Conservation (phyloP, 352 stramenopile genomes). For the Globisporangium ultimum region DNA sequence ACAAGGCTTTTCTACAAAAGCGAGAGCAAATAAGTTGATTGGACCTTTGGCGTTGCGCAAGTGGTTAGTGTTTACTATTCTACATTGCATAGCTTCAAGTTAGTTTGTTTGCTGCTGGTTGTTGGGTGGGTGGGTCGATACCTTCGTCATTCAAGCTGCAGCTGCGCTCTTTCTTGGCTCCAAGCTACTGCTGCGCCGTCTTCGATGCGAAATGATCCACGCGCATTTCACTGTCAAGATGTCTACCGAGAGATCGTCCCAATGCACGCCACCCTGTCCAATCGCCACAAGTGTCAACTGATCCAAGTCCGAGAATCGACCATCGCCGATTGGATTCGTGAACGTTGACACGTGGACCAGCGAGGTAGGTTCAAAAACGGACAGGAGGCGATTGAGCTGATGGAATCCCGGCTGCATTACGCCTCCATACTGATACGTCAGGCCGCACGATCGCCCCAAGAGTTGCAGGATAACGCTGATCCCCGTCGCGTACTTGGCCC, state of each 20-base stretch:
- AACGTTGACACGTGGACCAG: slow-evolving; percentile 9
- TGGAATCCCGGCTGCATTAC: slow-evolving; percentile 67
- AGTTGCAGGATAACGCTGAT: slow-evolving; percentile 62
- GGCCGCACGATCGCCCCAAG: slow-evolving; percentile 48
- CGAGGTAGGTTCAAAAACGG: slow-evolving; percentile 25
- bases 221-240: slow-evolving; percentile 12
- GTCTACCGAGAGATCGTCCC: slow-evolving; percentile 16
- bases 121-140: too few relatives aligned
- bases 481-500: slow-evolving; percentile 57
- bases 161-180: slow-evolving; percentile 13
- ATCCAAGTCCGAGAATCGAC: slow-evolving; percentile 17
- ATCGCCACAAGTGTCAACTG: slow-evolving; percentile 9
- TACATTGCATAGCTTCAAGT: too few relatives aligned
- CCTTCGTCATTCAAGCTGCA: slow-evolving; percentile 4
- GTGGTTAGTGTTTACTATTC: too few relatives aligned
- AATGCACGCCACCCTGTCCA: neutral
- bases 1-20: too few relatives aligned
- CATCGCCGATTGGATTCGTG: slow-evolving; percentile 17
- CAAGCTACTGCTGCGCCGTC: slow-evolving; percentile 12
- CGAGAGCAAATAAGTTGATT: too few relatives aligned
- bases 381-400: slow-evolving; percentile 60
- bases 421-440: slow-evolving; percentile 39
- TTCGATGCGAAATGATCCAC: slow-evolving; percentile 19
- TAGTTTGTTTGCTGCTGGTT: too few relatives aligned
- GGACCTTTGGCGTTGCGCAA: too few relatives aligned